Conservation (phyloP, 1,139 yeast species). For the Pichia sp. region DNA sequence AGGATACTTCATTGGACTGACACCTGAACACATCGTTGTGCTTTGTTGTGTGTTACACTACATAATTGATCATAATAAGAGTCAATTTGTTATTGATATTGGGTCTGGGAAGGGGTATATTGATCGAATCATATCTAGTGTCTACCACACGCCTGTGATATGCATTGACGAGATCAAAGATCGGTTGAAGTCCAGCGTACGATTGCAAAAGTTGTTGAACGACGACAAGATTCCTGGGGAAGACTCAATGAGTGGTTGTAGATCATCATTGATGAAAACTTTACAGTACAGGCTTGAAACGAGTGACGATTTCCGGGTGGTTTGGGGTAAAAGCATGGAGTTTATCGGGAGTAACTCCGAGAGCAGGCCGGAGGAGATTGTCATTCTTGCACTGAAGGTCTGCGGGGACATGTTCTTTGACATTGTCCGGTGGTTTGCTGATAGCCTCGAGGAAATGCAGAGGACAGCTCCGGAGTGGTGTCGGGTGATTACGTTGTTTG, state of each 20-base stretch:
- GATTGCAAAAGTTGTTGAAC: slow-evolving; percentile 23
- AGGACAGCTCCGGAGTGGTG: too few relatives aligned
- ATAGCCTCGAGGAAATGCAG: too few relatives aligned
- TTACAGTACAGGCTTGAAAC: background rate
- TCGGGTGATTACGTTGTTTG: too few relatives aligned
- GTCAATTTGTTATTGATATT: slow-evolving; percentile 22
- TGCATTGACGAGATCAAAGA: slow-evolving; percentile 26
- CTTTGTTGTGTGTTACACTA: background rate
- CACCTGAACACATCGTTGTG: background rate
- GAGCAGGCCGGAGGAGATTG: too few relatives aligned
- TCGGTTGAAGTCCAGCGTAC: slow-evolving; percentile 21
- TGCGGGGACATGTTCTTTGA: too few relatives aligned
- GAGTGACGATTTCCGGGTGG: slow-evolving; percentile 6
- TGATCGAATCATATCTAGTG: slow-evolving; percentile 23
- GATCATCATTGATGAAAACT: slow-evolving; percentile 10
- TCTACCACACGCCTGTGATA: slow-evolving; percentile 17
- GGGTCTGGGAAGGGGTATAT: slow-evolving; percentile 33
- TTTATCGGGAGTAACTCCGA: too few relatives aligned
- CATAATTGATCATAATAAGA: background rate
- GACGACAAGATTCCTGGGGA: slow-evolving; percentile 4
- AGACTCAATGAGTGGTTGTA: background rate
- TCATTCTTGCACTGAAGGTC: too few relatives aligned
- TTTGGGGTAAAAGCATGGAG: slow-evolving; percentile 10
- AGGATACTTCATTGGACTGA: slow-evolving; percentile 6
- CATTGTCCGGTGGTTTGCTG: too few relatives aligned